These are phyloP conservation scores for Candida patagonica DNA, from an alignment of 805 yeast genomes.

Conservation along the genomic window DNA sequence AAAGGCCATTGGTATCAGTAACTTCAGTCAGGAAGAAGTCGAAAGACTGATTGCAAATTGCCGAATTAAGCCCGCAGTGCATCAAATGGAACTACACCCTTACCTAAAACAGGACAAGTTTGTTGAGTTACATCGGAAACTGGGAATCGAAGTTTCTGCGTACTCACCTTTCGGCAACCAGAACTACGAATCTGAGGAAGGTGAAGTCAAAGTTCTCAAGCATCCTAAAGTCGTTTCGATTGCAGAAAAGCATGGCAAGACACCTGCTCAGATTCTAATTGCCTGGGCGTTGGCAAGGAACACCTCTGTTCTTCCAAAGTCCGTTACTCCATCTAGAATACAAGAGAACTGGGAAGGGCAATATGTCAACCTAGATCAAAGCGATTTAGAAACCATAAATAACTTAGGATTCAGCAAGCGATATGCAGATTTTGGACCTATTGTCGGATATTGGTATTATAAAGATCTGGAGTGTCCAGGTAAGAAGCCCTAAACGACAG, in stretches of 20 bases:
- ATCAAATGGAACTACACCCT: constrained; percentile 55
- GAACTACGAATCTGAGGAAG: neutral
- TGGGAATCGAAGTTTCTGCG: constrained; percentile 47
- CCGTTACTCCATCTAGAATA: constrained; percentile 50
- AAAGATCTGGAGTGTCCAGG: no score
- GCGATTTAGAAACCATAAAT: no score
- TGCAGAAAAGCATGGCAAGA: constrained; percentile 43
- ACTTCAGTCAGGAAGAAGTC: constrained; percentile 42
- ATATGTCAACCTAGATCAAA: no score
- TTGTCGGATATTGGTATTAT: no score
- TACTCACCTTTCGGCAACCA: constrained; percentile 46
- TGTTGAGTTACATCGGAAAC: constrained; percentile 34
- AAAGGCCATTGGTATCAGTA: constrained; percentile 69
- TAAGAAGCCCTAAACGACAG: no score
- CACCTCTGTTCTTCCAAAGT: constrained; percentile 68
- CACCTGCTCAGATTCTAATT: constrained; percentile 57
- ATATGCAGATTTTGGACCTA: no score
- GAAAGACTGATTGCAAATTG: constrained; percentile 45
- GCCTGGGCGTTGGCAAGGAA: constrained; percentile 77
- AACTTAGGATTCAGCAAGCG: no score
- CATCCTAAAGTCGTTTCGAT: constrained; percentile 41
- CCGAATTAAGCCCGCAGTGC: constrained; percentile 48
- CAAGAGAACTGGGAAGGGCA: no score
- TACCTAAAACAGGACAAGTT: constrained; percentile 42
- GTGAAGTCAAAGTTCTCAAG: neutral